These are phyloP conservation scores for Solanum appendiculatum DNA, from an alignment of 257 asterid genomes.

Conservation along the genomic window DNA sequence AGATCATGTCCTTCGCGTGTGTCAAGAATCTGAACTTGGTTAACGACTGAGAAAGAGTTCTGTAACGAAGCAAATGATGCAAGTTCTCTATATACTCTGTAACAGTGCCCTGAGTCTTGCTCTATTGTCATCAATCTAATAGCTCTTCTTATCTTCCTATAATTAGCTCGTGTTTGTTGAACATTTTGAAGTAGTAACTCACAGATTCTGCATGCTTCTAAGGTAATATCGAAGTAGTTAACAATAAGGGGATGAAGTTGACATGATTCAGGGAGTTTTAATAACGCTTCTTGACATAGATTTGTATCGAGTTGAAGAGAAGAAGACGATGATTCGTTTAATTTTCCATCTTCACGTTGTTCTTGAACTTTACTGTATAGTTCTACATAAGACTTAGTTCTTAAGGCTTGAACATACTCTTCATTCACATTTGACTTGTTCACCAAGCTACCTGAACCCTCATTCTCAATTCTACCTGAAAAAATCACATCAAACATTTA, in stretches of 20 bases:
- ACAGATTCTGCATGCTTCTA: slow-evolving; percentile 45
- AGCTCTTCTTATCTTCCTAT: slow-evolving; percentile 13
- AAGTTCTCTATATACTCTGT: slow-evolving; percentile 13
- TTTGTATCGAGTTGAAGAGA: slow-evolving; percentile 7
- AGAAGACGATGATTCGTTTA: slow-evolving; percentile 1
- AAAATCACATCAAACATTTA: not conserved
- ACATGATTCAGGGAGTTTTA: slow-evolving; percentile 8
- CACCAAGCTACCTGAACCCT: slow-evolving; percentile 11
- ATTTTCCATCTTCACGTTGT: slow-evolving; percentile 14
- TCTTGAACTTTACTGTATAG: slow-evolving; percentile 33
- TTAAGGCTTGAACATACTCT: slow-evolving; percentile 53
- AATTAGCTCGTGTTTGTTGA: slow-evolving; percentile 23
- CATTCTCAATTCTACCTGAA: slow-evolving; percentile 26
- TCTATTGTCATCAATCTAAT: slow-evolving; percentile 16
- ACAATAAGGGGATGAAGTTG: slow-evolving; percentile 24
- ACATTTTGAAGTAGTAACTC: slow-evolving; percentile 37
- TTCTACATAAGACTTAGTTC: slow-evolving; percentile 67
- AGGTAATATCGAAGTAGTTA: slow-evolving; percentile 38
- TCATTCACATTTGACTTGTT: slow-evolving; percentile 30
- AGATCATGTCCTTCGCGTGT: slow-evolving; percentile 22
- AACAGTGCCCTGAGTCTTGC: slow-evolving; percentile 2
- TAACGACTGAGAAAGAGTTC: slow-evolving; percentile 38
- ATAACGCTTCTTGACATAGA: slow-evolving; percentile 20
- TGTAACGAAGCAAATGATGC: slow-evolving; percentile 20
- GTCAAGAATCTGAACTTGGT: slow-evolving; percentile 23